These are phyloP conservation scores for Pythium vanterpoolii DNA, from an alignment of 352 stramenopile species.

Conservation along the genomic window DNA sequence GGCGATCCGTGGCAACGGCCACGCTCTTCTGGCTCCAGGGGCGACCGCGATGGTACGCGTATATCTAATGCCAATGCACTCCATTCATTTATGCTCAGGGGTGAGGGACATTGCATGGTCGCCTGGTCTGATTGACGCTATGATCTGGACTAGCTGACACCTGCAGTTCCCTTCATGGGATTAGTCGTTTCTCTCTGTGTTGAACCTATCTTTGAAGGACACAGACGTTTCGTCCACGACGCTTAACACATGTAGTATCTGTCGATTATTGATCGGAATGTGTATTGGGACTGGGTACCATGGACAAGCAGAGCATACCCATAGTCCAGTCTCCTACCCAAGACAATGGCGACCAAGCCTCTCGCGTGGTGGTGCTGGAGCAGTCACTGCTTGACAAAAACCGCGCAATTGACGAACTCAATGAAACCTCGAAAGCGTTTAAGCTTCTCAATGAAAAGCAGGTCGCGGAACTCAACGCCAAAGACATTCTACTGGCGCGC, in stretches of 20 bases:
- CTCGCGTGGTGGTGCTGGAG: background rate
- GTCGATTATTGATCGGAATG: background rate
- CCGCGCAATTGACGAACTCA: constrained; percentile 17
- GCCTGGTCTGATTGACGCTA: background rate
- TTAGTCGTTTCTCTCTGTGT: background rate
- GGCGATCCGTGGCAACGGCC: background rate
- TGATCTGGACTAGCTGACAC: background rate
- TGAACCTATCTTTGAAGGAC: background rate
- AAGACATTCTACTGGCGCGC: constrained; percentile 52
- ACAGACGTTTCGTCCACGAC: background rate
- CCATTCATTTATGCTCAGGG: too few species aligned
- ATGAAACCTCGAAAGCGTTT: constrained; percentile 15
- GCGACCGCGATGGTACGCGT: constrained; percentile 11
- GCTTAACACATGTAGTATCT: too few species aligned
- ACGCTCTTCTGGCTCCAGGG: background rate
- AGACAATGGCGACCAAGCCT: background rate
- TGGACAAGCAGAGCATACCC: background rate
- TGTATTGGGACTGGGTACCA: background rate
- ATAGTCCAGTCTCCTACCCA: background rate
- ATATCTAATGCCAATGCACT: constrained; percentile 9
- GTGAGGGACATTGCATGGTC: background rate
- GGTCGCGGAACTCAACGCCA: constrained; percentile 59
- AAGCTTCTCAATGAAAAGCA: constrained; percentile 64
- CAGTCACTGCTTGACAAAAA: constrained; percentile 6
- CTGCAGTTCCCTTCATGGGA: background rate